Evolutionary conservation across 495 filamentous ascomycete species (phyloP).

Genomic region (Hypoxylon trugodes): DNA sequence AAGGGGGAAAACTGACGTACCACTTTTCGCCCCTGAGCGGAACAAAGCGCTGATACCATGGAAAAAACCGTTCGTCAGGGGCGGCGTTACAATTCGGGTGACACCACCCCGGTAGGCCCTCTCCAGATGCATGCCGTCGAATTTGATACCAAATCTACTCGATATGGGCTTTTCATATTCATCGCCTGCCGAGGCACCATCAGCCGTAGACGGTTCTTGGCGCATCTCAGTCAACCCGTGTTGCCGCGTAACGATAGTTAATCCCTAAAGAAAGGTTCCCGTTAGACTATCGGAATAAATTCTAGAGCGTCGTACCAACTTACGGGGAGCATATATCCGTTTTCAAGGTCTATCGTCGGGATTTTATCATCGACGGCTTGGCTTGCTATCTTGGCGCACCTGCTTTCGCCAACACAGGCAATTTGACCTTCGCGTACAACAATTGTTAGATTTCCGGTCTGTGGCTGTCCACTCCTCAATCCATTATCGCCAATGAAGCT

Average conservation of each 20-base stretch:
- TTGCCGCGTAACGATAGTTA: conserved; percentile 53
- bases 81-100: conserved; percentile 58
- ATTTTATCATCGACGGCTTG: conserved; percentile 15
- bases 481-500: conserved; percentile 23
- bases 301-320: background rate
- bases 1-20: background rate
- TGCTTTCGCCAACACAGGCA: conserved; percentile 46
- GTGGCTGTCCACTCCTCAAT: conserved; percentile 13
- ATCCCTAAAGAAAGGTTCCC: conserved; percentile 29
- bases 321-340: conserved; percentile 56
- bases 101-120: conserved; percentile 59
- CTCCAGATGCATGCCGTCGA: conserved; percentile 55
- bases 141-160: conserved; percentile 57
- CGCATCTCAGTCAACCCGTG: conserved; percentile 58
- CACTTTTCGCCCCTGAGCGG: conserved; percentile 51
- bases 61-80: conserved; percentile 48
- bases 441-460: conserved; percentile 43
- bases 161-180: conserved; percentile 44
- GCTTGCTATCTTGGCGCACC: conserved; percentile 14
- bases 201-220: conserved; percentile 49
- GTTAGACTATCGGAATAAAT: conserved; percentile 3
- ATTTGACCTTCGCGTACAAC: conserved; percentile 50
- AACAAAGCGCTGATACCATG: conserved; percentile 60
- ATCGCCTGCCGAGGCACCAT: conserved; percentile 44
- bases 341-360: conserved; percentile 46